Conservation (phyloP, 2,329 filamentous ascomycete species). For the Pleurostoma richardsiae region DNA sequence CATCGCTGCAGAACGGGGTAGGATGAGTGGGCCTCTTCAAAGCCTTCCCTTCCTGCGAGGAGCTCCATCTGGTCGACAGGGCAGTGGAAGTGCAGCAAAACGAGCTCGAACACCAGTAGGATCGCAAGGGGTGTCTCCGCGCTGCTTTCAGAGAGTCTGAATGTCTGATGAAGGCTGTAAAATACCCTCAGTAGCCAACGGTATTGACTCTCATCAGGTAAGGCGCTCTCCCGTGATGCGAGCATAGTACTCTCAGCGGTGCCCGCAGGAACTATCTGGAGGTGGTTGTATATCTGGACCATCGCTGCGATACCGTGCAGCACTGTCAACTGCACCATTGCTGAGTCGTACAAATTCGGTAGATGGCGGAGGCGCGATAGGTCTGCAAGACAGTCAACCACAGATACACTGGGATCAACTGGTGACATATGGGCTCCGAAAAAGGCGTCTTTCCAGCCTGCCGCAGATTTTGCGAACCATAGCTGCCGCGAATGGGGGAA, state of each 20-base stretch:
- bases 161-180: not conserved
- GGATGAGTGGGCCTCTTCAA: not conserved
- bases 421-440: not conserved
- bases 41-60: constrained; percentile 16
- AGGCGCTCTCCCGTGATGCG: not conserved
- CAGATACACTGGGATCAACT: not conserved
- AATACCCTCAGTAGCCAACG: not conserved
- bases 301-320: not conserved
- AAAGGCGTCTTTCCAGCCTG: not conserved
- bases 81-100: not conserved
- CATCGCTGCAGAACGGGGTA: not conserved
- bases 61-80: constrained; percentile 20
- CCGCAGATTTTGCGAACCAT: not conserved
- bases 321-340: not conserved
- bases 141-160: not conserved
- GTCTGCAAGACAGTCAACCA: not conserved
- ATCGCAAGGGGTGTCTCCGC: not conserved
- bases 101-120: not conserved
- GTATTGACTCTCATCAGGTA: not conserved
- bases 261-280: not conserved
- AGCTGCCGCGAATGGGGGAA: not conserved
- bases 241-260: not conserved
- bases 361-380: not conserved
- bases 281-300: not conserved
- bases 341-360: not conserved